A percentile compares a stretch with the other conserved stretches of the same genome.
Conservation (phyloP, 352 stramenopile genomes). For the Thalassiosira exigua region DNA sequence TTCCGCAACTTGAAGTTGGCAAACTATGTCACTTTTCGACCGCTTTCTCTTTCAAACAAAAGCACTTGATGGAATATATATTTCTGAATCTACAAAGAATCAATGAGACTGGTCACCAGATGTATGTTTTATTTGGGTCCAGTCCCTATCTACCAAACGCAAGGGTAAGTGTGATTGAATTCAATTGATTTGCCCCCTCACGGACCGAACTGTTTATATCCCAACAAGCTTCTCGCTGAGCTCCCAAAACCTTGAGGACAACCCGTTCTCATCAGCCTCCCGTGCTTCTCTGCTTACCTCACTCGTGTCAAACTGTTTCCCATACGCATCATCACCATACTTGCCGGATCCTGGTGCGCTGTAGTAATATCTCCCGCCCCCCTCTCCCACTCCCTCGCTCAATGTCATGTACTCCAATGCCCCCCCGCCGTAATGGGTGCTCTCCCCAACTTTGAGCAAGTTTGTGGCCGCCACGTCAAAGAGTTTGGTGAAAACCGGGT, state of each 20-base stretch:
- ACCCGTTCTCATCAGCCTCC: constrained; percentile 59
- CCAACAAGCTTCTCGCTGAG: constrained; percentile 76
- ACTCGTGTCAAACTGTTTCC: constrained; percentile 61
- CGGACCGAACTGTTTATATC: too few relatives aligned
- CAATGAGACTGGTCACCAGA: too few relatives aligned
- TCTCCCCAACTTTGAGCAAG: constrained; percentile 80
- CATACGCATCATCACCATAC: constrained; percentile 77
- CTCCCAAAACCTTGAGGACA: constrained; percentile 75
- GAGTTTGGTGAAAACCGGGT: constrained; percentile 78
- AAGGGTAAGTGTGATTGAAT: too few relatives aligned
- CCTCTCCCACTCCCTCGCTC: constrained; percentile 41
- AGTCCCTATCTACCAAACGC: too few relatives aligned
- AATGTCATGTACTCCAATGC: constrained; percentile 77
- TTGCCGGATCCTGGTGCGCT: constrained; percentile 70
- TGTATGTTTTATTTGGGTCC: too few relatives aligned
- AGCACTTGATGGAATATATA: too few relatives aligned
- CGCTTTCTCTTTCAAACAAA: too few relatives aligned
- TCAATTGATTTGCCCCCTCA: too few relatives aligned
- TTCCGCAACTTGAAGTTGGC: too few relatives aligned
- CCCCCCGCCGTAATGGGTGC: constrained; percentile 73
- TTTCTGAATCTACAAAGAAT: too few relatives aligned
- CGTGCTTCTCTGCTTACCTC: constrained; percentile 72
- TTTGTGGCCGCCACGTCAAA: constrained; percentile 80
- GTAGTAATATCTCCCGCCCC: constrained; percentile 67
- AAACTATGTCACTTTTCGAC: too few relatives aligned